A percentile compares a stretch with the other conserved stretches of the same genome.
Conservation (phyloP, 257 asterid genomes). For the Plantago elongata region DNA sequence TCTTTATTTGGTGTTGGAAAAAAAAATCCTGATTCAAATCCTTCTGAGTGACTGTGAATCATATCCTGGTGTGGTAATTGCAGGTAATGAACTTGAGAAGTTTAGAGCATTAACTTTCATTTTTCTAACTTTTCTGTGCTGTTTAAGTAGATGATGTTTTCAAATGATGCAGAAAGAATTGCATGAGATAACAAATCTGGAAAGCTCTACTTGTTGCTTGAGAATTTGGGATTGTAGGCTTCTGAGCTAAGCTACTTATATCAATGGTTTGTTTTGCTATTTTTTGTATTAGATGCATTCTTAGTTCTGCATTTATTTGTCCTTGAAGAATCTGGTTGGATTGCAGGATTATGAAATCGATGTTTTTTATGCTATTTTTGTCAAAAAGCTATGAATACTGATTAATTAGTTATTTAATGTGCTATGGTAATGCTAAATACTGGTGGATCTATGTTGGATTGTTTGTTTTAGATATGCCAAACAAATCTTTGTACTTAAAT, state of each 20-base stretch:
- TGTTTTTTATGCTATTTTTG: not conserved
- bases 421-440: no score
- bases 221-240: no score
- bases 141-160: not conserved
- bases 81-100: not conserved
- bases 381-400: not conserved
- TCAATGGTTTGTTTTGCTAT: not conserved
- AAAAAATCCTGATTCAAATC: no score
- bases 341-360: not conserved
- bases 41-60: not conserved
- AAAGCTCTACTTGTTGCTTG: no score
- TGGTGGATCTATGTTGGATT: no score
- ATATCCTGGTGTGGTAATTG: conserved; percentile 22
- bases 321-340: not conserved
- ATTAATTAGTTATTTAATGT: not conserved
- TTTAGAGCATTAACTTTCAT: conserved; percentile 1
- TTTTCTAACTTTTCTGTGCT: not conserved
- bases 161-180: not conserved
- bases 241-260: not conserved
- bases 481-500: not conserved
- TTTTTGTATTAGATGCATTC: not conserved
- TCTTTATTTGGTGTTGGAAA: no score
- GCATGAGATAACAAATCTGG: no score
- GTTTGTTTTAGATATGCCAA: not conserved
- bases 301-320: not conserved